A percentile compares a stretch with the other conserved stretches of the same genome.
Evolutionary conservation across 2,329 filamentous ascomycete genomes (phyloP).

Genomic region (Trichophyton simii): DNA sequence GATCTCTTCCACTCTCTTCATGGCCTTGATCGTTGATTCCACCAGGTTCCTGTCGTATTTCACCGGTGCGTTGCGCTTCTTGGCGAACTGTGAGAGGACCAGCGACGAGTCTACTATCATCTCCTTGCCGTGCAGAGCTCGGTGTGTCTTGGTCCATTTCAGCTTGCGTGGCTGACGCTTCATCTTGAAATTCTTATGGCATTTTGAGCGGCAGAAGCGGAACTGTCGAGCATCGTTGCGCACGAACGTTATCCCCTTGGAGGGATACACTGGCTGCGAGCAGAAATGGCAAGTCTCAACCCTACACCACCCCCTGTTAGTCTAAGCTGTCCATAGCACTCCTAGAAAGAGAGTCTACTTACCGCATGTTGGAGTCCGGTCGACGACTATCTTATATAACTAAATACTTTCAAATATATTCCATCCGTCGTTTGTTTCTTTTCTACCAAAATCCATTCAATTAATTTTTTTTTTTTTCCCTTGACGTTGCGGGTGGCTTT

Average conservation of each 20-base stretch:
- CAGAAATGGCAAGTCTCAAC: slow-evolving; percentile 59
- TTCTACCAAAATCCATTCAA: background rate
- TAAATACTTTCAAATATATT: background rate
- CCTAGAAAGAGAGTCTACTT: background rate
- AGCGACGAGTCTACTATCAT: slow-evolving; percentile 92
- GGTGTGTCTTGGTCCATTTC: slow-evolving; percentile 93
- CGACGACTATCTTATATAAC: background rate
- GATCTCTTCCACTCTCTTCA: slow-evolving; percentile 83
- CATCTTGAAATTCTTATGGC: slow-evolving; percentile 82
- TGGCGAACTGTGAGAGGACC: slow-evolving; percentile 57
- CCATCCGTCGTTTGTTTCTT: background rate
- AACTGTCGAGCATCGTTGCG: slow-evolving; percentile 54
- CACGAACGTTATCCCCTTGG: slow-evolving; percentile 55
- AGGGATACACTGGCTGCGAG: slow-evolving; percentile 54
- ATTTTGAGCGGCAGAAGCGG: slow-evolving; percentile 55
- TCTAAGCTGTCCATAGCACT: background rate
- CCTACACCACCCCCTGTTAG: slow-evolving; percentile 16
- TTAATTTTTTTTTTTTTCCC: background rate
- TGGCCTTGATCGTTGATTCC: slow-evolving; percentile 75
- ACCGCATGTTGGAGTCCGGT: slow-evolving; percentile 7
- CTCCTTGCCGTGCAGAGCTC: slow-evolving; percentile 69
- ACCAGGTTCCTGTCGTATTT: slow-evolving; percentile 93
- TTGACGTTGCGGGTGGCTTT: background rate
- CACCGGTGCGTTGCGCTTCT: slow-evolving; percentile 83
- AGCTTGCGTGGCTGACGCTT: slow-evolving; percentile 95